A percentile compares a stretch with the other conserved stretches of the same genome.
Conservation (phyloP, 2,329 filamentous ascomycete species). For the Nigrospora sphaerica region DNA sequence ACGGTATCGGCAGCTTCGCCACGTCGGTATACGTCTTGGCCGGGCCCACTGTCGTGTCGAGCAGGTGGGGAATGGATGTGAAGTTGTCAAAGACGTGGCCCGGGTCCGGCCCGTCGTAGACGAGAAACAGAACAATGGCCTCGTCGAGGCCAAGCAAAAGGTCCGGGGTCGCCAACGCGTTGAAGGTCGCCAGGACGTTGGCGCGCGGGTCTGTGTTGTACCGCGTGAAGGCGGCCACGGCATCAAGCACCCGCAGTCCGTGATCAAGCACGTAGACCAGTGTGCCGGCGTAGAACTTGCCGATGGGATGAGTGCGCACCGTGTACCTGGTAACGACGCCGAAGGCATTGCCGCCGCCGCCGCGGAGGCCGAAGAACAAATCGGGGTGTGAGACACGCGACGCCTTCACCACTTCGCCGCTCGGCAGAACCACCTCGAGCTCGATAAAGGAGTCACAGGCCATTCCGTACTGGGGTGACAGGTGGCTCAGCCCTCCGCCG, state of each 20-base stretch:
- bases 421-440: conserved; percentile 19
- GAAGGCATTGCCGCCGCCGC: conserved; percentile 18
- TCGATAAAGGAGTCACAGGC: conserved; percentile 19
- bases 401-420: conserved; percentile 14
- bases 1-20: conserved; percentile 23
- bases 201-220: conserved; percentile 26
- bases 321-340: conserved; percentile 14
- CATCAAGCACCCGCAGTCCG: conserved; percentile 16
- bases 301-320: conserved; percentile 17
- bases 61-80: conserved; percentile 19
- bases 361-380: conserved; percentile 18
- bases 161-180: conserved; percentile 19
- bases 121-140: conserved; percentile 24
- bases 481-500: conserved; percentile 17
- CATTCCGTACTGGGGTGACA: conserved; percentile 18
- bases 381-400: conserved; percentile 14
- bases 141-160: conserved; percentile 22
- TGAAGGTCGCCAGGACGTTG: conserved; percentile 23
- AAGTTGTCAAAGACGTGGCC: conserved; percentile 23
- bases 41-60: conserved; percentile 15
- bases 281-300: conserved; percentile 19
- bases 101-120: conserved; percentile 24
- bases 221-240: conserved; percentile 20
- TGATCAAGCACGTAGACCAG: conserved; percentile 19
- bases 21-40: conserved; percentile 22